Conservation (phyloP, 2,329 filamentous ascomycete species). For the Verticillium zaregamsianum region DNA sequence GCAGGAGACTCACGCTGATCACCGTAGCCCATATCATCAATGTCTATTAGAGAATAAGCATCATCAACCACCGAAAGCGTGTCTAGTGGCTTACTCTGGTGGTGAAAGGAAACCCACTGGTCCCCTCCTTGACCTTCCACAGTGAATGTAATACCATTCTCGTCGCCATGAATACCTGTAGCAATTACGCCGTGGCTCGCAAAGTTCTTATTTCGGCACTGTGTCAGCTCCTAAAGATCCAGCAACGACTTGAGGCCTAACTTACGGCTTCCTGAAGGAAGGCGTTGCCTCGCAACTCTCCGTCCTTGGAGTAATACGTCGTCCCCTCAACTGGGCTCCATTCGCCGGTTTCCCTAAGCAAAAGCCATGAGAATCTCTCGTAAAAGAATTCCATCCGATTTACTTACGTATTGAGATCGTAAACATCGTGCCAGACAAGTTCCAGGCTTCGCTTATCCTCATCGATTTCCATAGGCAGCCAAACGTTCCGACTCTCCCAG, state of each 20-base stretch:
- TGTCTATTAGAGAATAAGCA: no score
- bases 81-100: constrained; percentile 22
- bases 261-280: constrained; percentile 43
- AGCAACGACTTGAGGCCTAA: no score
- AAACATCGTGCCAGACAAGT: constrained; percentile 47
- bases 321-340: constrained; percentile 39
- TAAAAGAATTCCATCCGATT: background rate
- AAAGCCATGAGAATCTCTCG: background rate
- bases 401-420: constrained; percentile 44
- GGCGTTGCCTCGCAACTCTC: constrained; percentile 35
- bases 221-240: no score
- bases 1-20: no score
- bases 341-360: constrained; percentile 36
- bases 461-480: constrained; percentile 48
- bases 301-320: constrained; percentile 38
- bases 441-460: constrained; percentile 41
- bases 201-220: no score
- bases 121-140: constrained; percentile 40
- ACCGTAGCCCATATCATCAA: constrained; percentile 57
- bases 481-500: constrained; percentile 51
- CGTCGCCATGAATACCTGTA: constrained; percentile 46
- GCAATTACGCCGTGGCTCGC: constrained; percentile 37
- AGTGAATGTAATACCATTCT: constrained; percentile 44
- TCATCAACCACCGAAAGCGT: no score
- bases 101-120: constrained; percentile 52